Conservation (phyloP, 495 filamentous ascomycete species). For the Immersiella caudata region DNA sequence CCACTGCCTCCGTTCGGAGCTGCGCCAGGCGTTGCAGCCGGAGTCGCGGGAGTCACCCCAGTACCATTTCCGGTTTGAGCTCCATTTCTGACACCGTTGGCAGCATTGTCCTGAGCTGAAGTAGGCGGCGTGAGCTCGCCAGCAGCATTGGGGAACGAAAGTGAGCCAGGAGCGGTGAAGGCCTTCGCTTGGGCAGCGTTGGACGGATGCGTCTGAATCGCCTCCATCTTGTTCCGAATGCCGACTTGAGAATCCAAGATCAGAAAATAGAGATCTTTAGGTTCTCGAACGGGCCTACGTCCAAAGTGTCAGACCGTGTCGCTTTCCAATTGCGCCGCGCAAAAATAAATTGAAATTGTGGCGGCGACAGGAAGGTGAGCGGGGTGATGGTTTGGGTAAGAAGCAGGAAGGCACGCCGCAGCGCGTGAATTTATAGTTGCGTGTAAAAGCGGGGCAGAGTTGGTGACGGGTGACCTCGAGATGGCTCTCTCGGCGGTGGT, state of each 20-base stretch:
- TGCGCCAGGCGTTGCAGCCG: constrained; percentile 88
- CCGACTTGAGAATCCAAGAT: constrained; percentile 13
- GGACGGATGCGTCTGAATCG: constrained; percentile 84
- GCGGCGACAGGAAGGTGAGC: no score
- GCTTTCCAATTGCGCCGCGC: background rate
- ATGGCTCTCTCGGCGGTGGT: no score
- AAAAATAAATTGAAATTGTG: background rate
- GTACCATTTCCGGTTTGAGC: constrained; percentile 62
- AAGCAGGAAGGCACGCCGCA: background rate
- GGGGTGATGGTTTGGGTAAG: background rate
- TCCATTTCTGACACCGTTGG: constrained; percentile 62
- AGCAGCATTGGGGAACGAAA: constrained; percentile 86
- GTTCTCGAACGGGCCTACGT: constrained; percentile 31
- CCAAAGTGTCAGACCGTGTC: background rate
- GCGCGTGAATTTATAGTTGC: background rate
- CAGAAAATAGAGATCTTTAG: constrained; percentile 8
- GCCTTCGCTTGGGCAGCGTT: constrained; percentile 88
- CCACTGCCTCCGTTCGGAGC: constrained; percentile 68
- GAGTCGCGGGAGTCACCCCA: constrained; percentile 93
- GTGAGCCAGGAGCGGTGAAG: constrained; percentile 83
- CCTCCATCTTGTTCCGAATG: constrained; percentile 66
- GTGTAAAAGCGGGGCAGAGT: constrained; percentile 5
- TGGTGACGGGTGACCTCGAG: constrained; percentile 4
- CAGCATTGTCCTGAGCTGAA: constrained; percentile 54
- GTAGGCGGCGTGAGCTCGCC: constrained; percentile 77